A percentile compares a stretch with the other conserved stretches of the same genome.
These are phyloP conservation scores for Platanus orientalis DNA, from an alignment of 164 flowering plant genomes.

Conservation along the genomic window DNA sequence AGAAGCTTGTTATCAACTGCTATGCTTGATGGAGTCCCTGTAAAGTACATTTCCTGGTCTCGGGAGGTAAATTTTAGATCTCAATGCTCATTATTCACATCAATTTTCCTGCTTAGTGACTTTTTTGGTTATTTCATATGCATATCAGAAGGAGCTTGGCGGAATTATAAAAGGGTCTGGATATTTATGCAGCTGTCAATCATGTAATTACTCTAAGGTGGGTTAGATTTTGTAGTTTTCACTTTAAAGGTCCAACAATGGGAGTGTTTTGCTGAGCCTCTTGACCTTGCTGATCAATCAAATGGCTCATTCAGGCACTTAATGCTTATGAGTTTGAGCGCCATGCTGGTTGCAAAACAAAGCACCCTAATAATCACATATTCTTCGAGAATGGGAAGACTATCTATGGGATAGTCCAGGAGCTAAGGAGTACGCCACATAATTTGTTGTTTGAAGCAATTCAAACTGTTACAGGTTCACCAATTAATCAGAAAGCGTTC, in stretches of 20 bases:
- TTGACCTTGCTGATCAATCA: conserved; percentile 1
- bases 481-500: conserved; percentile 55
- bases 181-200: conserved; percentile 65
- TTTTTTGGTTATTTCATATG: conserved; percentile 2
- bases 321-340: conserved; percentile 78
- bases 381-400: conserved; percentile 79
- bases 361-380: conserved; percentile 82
- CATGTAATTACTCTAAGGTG: conserved; percentile 59
- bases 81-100: neutral
- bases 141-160: conserved; percentile 43
- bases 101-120: neutral
- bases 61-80: conserved; percentile 41
- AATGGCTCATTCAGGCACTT: conserved; percentile 33
- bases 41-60: conserved; percentile 52
- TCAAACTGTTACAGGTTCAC: conserved; percentile 59
- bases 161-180: conserved; percentile 72
- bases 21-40: conserved; percentile 71
- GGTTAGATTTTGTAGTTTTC: conserved; percentile 6
- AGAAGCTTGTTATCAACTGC: conserved; percentile 65
- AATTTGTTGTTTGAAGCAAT: conserved; percentile 56
- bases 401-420: conserved; percentile 69
- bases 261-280: neutral
- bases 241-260: neutral
- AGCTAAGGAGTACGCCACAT: conserved; percentile 57
- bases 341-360: conserved; percentile 73